These are phyloP conservation scores for Chlamydomonas sp. DNA, from an alignment of 139 green algal genomes.

Conservation along the genomic window DNA sequence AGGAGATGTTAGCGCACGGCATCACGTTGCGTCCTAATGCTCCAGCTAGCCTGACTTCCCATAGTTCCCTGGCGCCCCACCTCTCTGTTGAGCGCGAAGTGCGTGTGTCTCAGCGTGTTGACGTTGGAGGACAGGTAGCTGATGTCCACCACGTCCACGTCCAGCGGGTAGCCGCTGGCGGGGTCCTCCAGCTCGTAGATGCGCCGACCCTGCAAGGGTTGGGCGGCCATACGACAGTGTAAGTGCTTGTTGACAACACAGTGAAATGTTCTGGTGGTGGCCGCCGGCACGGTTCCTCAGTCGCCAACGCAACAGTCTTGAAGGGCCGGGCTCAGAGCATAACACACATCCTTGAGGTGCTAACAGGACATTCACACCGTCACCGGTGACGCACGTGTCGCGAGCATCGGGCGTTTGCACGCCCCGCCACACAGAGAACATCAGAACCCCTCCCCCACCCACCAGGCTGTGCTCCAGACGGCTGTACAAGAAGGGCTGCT, in stretches of 20 bases:
- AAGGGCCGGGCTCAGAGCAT: too few relatives aligned
- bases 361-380: too few relatives aligned
- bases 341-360: too few relatives aligned
- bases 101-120: conserved; percentile 43
- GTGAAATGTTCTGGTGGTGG: neutral
- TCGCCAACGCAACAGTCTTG: neutral
- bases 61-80: neutral
- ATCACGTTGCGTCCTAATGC: too few relatives aligned
- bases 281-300: neutral
- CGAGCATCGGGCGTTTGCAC: too few relatives aligned
- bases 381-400: too few relatives aligned
- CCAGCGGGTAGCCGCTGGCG: conserved; percentile 8
- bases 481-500: neutral
- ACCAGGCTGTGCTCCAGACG: conserved; percentile 31
- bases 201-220: neutral
- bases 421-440: neutral
- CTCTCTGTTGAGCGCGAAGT: conserved; percentile 51
- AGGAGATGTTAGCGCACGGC: too few relatives aligned
- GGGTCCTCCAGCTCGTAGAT: conserved; percentile 22
- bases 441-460: neutral
- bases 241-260: neutral
- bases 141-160: conserved; percentile 53
- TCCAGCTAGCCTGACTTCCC: too few relatives aligned
- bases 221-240: too few relatives aligned
- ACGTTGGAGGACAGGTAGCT: conserved; percentile 40